Evolutionary conservation across 768 basidiomycete genomes (phyloP), one percentile per base, ranked within the genome.

Genomic region (Xerocomellus chrysenteron): DNA sequence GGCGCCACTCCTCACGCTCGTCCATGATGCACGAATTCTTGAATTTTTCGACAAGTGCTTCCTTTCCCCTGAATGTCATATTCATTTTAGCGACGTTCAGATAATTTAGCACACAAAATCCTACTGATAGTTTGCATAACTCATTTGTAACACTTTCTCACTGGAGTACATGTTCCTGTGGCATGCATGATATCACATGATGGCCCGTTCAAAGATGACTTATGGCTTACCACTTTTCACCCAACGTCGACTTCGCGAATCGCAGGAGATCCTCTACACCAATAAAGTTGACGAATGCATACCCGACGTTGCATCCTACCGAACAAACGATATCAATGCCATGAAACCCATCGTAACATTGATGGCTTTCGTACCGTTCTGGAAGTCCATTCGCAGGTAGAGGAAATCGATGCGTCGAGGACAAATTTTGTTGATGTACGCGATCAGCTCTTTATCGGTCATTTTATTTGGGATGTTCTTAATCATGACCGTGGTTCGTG

Each of bases 401-500:
- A 95, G 76, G 69, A 94, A 94, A 73, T 94, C 93, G 57, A 90
- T 88, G 53, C 78, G 79, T 41, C 88, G 77, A n/a, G 84, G 82
- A 68, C 87, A 89, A 26, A 90, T 89, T 58, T 82, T 80, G 49
- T 74, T 79, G 58, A 90, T 90, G 64, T 83, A 92, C 39, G 73
- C 71, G 56, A 85, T 76, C 63, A 92, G 67, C 60, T 92, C 88
- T 65, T 76, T 80, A 71, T 91, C 88, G 58, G 78, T 87, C 88
- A 92, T 90, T 72, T 94, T 93, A 74, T 94, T 95, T 3, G 93
- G 93, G 44, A 95, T 90, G 65, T 95, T 95, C 74, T 94, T 92
- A 59, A 91, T 84, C 89, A 92, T 92, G 47, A 92, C 85, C 30
- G 92, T 92, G 35, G 90, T 91, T 33, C 92, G 79, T 36, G 86